Conservation (phyloP, 331 rosid genomes). For the Arachis monticola region DNA sequence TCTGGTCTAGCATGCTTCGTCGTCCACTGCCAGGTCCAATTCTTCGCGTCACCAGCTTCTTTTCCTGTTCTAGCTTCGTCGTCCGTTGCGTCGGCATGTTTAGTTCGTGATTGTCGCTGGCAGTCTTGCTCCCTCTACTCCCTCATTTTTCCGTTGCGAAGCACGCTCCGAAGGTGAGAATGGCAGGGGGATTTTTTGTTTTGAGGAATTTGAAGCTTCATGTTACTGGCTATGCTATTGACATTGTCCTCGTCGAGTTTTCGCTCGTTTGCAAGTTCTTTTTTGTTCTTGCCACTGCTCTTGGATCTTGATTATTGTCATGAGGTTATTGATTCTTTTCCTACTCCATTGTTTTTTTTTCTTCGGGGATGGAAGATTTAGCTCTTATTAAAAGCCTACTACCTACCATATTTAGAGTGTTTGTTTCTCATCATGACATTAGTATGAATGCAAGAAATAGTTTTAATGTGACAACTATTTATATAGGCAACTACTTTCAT, state of each 20-base stretch:
- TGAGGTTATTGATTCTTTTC: constrained; percentile 35
- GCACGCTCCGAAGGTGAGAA: constrained; percentile 65
- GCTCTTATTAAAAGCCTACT: too few species aligned
- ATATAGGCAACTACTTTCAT: too few species aligned
- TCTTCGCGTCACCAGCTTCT: too few species aligned
- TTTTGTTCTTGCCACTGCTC: constrained; percentile 68
- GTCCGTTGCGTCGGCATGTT: too few species aligned
- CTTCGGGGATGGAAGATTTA: neutral
- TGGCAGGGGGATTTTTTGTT: constrained; percentile 80
- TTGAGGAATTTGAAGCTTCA: constrained; percentile 87
- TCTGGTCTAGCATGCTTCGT: too few species aligned
- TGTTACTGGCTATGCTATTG: constrained; percentile 81
- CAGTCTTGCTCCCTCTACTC: constrained; percentile 5
- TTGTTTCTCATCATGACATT: too few species aligned
- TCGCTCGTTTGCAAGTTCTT: constrained; percentile 88
- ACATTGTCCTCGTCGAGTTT: constrained; percentile 80
- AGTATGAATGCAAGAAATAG: too few species aligned
- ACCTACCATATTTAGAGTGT: too few species aligned
- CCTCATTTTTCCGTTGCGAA: constrained; percentile 83
- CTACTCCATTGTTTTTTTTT: neutral
- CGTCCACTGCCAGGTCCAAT: too few species aligned
- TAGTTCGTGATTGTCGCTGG: too few species aligned
- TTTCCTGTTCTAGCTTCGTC: too few species aligned
- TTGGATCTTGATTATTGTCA: constrained; percentile 48
- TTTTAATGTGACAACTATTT: too few species aligned